Percentiles rank a stretch among this genome's conserved stretches.
Evolutionary conservation across 2,329 filamentous ascomycete species (phyloP).

Genomic region (Colletotrichum acutatum): DNA sequence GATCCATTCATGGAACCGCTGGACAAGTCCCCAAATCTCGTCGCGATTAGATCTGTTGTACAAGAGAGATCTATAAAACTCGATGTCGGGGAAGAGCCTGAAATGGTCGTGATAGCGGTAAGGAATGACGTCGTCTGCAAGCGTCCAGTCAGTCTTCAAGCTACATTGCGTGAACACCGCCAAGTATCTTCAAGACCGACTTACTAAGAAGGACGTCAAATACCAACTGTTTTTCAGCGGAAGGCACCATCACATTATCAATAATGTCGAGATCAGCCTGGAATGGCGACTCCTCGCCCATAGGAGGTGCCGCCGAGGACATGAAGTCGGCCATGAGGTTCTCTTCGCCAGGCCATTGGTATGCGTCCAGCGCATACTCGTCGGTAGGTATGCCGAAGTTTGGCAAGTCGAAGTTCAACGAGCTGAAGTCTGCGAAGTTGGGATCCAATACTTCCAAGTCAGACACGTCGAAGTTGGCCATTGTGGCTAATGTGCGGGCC

Average conservation of each 20-base stretch:
- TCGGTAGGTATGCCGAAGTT: too few relatives aligned
- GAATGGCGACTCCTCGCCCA: background rate
- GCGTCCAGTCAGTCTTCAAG: background rate
- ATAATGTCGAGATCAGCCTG: background rate
- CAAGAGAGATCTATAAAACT: background rate
- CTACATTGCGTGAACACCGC: background rate
- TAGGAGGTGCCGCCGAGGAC: background rate
- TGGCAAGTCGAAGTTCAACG: too few relatives aligned
- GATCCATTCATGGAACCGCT: background rate
- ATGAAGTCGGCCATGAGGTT: background rate
- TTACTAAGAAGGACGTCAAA: slow-evolving; percentile 7
- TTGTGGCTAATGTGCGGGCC: too few relatives aligned
- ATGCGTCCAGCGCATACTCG: background rate
- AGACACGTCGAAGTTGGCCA: too few relatives aligned
- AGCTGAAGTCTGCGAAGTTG: too few relatives aligned
- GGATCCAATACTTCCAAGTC: too few relatives aligned
- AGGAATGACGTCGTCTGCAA: background rate
- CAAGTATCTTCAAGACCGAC: background rate
- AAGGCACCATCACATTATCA: background rate
- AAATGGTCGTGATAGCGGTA: background rate
- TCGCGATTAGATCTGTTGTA: background rate
- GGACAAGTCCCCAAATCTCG: background rate
- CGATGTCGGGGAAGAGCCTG: background rate
- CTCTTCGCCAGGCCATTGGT: background rate
- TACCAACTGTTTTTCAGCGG: background rate